Percentiles rank a stretch among this genome's conserved stretches.
These are phyloP conservation scores for Neospermospora avenae DNA, from an alignment of 2,329 filamentous ascomycete species.

Conservation along the genomic window DNA sequence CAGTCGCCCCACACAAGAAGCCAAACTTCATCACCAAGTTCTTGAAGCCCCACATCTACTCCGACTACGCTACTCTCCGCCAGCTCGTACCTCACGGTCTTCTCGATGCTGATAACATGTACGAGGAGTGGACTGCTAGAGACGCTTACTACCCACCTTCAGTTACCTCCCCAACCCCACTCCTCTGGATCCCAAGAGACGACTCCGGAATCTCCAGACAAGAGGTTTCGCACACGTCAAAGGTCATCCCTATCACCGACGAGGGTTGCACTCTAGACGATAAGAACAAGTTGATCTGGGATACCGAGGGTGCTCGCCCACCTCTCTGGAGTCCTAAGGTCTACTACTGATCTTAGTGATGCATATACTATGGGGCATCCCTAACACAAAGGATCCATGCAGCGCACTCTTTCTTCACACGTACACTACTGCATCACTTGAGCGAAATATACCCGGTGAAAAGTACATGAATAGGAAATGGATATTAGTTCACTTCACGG, in stretches of 20 bases:
- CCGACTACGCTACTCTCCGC: slow-evolving; percentile 68
- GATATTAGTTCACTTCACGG: slow-evolving; percentile 7
- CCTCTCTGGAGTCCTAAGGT: slow-evolving; percentile 57
- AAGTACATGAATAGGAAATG: neutral
- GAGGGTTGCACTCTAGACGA: slow-evolving; percentile 69
- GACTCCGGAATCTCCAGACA: slow-evolving; percentile 70
- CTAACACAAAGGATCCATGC: neutral
- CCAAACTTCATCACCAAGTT: slow-evolving; percentile 63
- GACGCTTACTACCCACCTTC: slow-evolving; percentile 75
- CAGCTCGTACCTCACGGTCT: slow-evolving; percentile 61
- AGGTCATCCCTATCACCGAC: slow-evolving; percentile 76
- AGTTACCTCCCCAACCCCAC: slow-evolving; percentile 57
- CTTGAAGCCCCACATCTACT: slow-evolving; percentile 74
- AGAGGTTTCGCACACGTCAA: slow-evolving; percentile 69
- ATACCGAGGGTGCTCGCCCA: slow-evolving; percentile 51
- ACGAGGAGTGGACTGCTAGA: slow-evolving; percentile 57
- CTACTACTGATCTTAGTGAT: slow-evolving; percentile 33
- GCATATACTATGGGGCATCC: no score
- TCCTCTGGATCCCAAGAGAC: slow-evolving; percentile 85
- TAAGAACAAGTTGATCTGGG: slow-evolving; percentile 63
- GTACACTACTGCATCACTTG: neutral
- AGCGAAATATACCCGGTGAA: neutral
- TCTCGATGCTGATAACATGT: slow-evolving; percentile 47
- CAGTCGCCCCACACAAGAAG: slow-evolving; percentile 43
- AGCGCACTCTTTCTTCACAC: neutral